A percentile compares a stretch with the other conserved stretches of the same genome.
phyloP scores from a whole-genome alignment of 805 yeast genomes.

The Candida berthetii region DNA sequence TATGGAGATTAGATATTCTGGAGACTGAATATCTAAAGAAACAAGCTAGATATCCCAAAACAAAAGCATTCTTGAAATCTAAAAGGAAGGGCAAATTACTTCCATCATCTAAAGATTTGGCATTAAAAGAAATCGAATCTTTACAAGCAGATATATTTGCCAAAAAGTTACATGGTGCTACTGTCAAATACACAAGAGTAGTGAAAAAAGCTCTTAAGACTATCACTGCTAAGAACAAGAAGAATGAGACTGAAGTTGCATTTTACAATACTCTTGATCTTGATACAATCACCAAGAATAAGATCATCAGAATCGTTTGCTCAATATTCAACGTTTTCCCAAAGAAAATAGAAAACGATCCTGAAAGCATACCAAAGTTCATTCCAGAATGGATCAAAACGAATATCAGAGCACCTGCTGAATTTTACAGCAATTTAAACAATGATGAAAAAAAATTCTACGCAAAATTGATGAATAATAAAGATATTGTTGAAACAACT shows the following conservation, averaged over 20 bases:
- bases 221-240: slow-evolving; percentile 8
- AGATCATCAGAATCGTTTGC: slow-evolving; percentile 12
- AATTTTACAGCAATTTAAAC: slow-evolving; percentile 31
- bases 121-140: slow-evolving; percentile 34
- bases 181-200: slow-evolving; percentile 33
- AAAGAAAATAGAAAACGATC: slow-evolving; percentile 7
- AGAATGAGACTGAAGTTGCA: slow-evolving; percentile 6
- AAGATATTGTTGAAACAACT: slow-evolving; percentile 40
- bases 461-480: slow-evolving; percentile 38
- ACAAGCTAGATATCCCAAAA: slow-evolving; percentile 41
- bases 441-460: slow-evolving; percentile 19
- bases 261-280: slow-evolving; percentile 18
- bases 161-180: slow-evolving; percentile 42
- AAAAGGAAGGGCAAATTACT: slow-evolving; percentile 33
- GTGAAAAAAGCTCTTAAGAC: slow-evolving; percentile 22
- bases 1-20: slow-evolving; percentile 52
- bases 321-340: slow-evolving; percentile 9
- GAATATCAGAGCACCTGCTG: slow-evolving; percentile 20
- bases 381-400: slow-evolving; percentile 17
- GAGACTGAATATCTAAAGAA: slow-evolving; percentile 40
- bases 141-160: slow-evolving; percentile 39
- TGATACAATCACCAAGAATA: slow-evolving; percentile 16
- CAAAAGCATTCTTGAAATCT: slow-evolving; percentile 33
- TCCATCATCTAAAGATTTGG: slow-evolving; percentile 36
- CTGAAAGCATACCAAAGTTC: slow-evolving; percentile 20